phyloP scores from a whole-genome alignment of 2,329 filamentous ascomycete species.

The Penicillium sclerotiorum region DNA sequence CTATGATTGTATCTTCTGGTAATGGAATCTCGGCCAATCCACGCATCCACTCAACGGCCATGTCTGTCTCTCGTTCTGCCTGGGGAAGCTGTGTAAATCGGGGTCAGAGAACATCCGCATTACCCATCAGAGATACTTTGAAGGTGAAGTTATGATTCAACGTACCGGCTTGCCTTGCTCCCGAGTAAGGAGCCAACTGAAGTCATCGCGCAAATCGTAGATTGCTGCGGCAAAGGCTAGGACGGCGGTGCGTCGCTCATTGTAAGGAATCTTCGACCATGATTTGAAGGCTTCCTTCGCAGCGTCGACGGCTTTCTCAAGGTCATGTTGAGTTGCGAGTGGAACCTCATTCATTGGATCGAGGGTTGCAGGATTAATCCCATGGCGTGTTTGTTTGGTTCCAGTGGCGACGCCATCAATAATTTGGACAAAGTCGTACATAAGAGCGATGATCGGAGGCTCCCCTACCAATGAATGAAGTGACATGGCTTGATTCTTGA shows the following conservation, averaged over 20 bases:
- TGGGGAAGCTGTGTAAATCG: neutral
- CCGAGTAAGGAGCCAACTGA: neutral
- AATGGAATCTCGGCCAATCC: neutral
- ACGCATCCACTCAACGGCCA: neutral
- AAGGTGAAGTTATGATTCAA: neutral
- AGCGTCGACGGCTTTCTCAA: neutral
- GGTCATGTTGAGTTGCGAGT: neutral
- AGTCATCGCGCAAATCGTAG: neutral
- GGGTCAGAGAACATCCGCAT: neutral
- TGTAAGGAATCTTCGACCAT: neutral
- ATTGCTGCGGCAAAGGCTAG: neutral
- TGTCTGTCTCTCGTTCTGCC: neutral
- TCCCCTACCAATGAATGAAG: too few relatives aligned
- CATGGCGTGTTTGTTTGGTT: neutral
- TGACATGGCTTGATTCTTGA: too few relatives aligned
- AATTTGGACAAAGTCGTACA: neutral
- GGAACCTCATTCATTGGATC: neutral
- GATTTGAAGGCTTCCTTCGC: neutral
- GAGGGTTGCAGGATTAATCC: neutral
- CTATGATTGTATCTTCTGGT: neutral
- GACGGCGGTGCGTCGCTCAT: neutral
- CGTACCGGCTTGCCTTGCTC: neutral
- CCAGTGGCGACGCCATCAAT: neutral
- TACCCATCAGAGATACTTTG: neutral
- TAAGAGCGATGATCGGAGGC: too few relatives aligned